Base-by-base conservation (phyloP, 2,329 filamentous ascomycete species). In the Ampelomyces quisqualis region DNA sequence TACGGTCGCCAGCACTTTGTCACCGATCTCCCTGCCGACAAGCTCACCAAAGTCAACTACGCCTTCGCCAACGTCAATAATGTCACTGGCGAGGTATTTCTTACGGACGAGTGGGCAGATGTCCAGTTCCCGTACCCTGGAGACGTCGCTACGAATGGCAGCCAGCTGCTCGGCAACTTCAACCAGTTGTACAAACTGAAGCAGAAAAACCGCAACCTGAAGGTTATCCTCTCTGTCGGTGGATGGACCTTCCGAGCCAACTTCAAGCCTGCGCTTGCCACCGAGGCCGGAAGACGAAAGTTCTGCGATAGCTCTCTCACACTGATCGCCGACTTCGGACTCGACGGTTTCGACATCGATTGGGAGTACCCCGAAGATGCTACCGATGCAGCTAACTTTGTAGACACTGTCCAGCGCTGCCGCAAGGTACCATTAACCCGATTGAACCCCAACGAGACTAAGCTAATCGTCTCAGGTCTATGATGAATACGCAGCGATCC, bases 21-120 rank as follows among this genome's bases (percentile, higher is more conserved):
- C 0, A 87, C 93, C 60, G 83, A 95, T 64, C 78, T 97, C 2
- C 87, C 87, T 0, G 80, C 78, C 4, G 80, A 90, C 40, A 85
- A 88, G 40, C 79, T 96, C 34, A 96, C 90, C 0, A 91, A 96
- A 62, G 70, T 96, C 9, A 80, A 95, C 15, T 96, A 95, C 57
- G 79, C 89, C 11, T 96, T 96, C 70, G 90, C 89, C 62, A 95
- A 95, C 64, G 78, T 96, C 36, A 79, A 81, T 4, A 87, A 91
- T 7, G 80, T 77, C 4, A 82, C 78, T 17, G 90, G 90, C 36
- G 88, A 95, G 69, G 89, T 67, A 33, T 40, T 51, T 21, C 49
- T 61, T 26, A 45, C 47, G 1, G 57, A 61, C 20, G 43, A 47
- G 26, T 61, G 51, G 51, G 45, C 57, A 2, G 57, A 61, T 29